A percentile compares a stretch with the other conserved stretches of the same genome.
These are phyloP conservation scores for Xylaria arbuscula DNA, from an alignment of 2,329 filamentous ascomycete genomes.

Conservation along the genomic window DNA sequence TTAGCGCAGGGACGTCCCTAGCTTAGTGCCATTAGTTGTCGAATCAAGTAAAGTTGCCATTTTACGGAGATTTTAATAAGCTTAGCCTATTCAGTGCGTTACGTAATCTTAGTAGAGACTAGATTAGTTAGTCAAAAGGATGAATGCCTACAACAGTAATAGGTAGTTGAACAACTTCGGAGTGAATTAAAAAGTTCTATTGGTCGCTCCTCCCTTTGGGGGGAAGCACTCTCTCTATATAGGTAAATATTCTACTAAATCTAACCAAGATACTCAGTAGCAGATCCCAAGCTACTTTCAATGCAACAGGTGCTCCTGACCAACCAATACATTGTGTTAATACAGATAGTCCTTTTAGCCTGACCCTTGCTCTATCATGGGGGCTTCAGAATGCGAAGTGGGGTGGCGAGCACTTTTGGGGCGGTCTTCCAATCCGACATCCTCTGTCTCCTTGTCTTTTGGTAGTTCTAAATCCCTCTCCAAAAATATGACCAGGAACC, in stretches of 20 bases:
- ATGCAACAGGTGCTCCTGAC: background rate
- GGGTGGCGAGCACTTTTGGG: background rate
- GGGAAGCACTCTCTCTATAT: background rate
- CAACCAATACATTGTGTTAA: slow-evolving; percentile 6
- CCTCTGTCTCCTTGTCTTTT: slow-evolving; percentile 20
- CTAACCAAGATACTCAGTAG: background rate
- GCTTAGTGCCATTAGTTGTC: background rate
- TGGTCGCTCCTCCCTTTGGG: background rate
- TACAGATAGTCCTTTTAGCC: slow-evolving; percentile 13
- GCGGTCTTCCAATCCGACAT: slow-evolving; percentile 22
- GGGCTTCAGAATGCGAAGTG: slow-evolving; percentile 4
- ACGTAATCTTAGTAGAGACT: background rate
- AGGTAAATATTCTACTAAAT: background rate
- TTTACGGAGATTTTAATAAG: background rate
- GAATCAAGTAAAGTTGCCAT: background rate
- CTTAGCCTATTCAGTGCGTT: background rate
- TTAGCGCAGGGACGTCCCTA: background rate
- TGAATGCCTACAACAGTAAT: background rate
- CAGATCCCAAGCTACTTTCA: slow-evolving; percentile 4
- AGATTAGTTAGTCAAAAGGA: background rate
- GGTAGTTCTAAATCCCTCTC: slow-evolving; percentile 29
- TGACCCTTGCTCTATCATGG: slow-evolving; percentile 16
- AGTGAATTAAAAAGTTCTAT: background rate
- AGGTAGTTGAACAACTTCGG: background rate
- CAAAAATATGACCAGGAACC: slow-evolving; percentile 27